These are phyloP conservation scores for Entomortierella chlamydospora DNA, from an alignment of 192 early-diverging fungal species.

Conservation along the genomic window DNA sequence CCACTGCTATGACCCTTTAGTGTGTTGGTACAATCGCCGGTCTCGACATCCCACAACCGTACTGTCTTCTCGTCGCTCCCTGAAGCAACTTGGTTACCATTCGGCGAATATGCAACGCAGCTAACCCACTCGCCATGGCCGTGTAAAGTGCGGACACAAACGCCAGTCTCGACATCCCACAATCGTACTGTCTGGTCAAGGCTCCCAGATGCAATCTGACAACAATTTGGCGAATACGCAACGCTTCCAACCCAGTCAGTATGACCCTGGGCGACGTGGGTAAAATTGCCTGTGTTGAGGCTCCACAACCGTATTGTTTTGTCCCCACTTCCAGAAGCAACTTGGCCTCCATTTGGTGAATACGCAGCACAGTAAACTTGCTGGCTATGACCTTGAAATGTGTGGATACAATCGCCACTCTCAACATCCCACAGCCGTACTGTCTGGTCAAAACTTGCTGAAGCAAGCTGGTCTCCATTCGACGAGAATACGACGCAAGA, in stretches of 20 bases:
- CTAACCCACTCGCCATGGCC: neutral
- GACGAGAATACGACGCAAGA: neutral
- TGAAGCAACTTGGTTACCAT: neutral
- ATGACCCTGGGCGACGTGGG: too few species aligned
- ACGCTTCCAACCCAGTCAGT: too few species aligned
- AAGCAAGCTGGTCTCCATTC: neutral
- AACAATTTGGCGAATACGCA: neutral
- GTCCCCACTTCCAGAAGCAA: neutral
- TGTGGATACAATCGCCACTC: too few species aligned
- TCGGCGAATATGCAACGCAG: neutral
- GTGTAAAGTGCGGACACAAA: neutral
- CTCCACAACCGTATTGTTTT: constrained; percentile 7
- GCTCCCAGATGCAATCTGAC: neutral
- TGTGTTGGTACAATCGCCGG: neutral
- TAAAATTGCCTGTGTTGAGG: neutral
- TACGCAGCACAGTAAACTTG: too few species aligned
- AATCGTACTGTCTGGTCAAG: constrained; percentile 2
- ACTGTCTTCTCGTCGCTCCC: neutral
- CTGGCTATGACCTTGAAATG: too few species aligned
- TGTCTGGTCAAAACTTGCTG: neutral
- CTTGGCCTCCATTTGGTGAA: too few species aligned
- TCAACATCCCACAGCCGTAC: too few species aligned
- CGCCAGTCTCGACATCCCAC: neutral
- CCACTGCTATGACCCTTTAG: neutral
- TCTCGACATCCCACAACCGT: neutral